Evolutionary conservation across 805 yeast species (phyloP).

Genomic region (Myxozyma melibiosi): DNA sequence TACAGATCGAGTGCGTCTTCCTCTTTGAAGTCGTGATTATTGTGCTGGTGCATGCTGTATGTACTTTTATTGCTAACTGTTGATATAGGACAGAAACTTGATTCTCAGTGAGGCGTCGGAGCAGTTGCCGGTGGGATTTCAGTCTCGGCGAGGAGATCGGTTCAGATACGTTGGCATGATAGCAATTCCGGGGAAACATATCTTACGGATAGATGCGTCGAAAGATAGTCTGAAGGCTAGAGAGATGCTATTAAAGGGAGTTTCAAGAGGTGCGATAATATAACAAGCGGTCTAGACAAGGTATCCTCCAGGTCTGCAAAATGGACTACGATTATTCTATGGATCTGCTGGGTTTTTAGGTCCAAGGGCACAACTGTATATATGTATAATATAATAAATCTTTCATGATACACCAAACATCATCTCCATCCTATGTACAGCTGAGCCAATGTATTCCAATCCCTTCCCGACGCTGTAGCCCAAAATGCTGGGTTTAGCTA

Average conservation of each 20-base stretch:
- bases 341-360: no score
- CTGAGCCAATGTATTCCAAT: no score
- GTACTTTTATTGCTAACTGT: not conserved
- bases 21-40: not conserved
- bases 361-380: no score
- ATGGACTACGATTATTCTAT: no score
- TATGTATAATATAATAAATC: no score
- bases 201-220: conserved; percentile 26
- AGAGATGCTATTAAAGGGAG: not conserved
- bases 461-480: no score
- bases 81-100: conserved; percentile 26
- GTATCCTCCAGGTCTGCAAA: no score
- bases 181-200: conserved; percentile 32
- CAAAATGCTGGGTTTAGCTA: no score
- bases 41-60: not conserved
- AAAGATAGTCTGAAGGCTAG: not conserved
- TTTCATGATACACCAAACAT: no score
- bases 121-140: conserved; percentile 16
- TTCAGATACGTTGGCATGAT: conserved; percentile 33
- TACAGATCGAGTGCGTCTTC: conserved; percentile 30
- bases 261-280: not conserved
- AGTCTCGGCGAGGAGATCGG: conserved; percentile 15
- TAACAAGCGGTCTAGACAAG: no score
- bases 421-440: no score
- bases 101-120: conserved; percentile 32